Evolutionary conservation across 257 asterid species (phyloP), one percentile per base, ranked within the genome.

Genomic region (Fraxinus cuspidata): DNA sequence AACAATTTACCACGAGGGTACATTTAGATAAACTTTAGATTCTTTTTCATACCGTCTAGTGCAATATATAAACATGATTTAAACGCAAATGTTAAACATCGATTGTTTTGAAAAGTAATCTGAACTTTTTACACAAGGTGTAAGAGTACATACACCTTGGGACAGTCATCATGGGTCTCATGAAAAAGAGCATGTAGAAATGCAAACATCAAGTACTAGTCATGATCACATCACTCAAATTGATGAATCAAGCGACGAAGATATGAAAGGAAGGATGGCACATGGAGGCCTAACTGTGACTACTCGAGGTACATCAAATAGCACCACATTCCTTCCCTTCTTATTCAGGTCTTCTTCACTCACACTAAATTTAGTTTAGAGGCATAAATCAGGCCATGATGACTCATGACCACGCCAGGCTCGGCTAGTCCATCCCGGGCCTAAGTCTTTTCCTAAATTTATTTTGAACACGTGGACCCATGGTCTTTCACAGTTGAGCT

Each of bases 131-230:
- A 71, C 10, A 19, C 53, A n/a, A 86, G 88, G 83, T 75, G 78
- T 80, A 23, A 44, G 56, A 51, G 78, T 84, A 28, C 85, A 84
- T 81, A 58, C 83, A 9, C 85, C 75, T 12, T 78, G 83, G 88
- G 83, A 67, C 4, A 56, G 37, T 34, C 44, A 71, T 34, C 28
- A 27, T 0, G 69, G 38, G 38, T 35, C 38, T 35, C 7, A 35
- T 35, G 8, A 44, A 10, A 71, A 28, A n/a, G 80, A 49, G 12
- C 47, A 65, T 58, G 1, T 4, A 0, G 78, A 78, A 66, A 68
- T 27, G 47, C 79, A 77, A 68, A 23, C 60, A 12, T 70, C 76
- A 64, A 60, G 70, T 64, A 21, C 3, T 12, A 10, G 15, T 0
- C 74, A 66, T 9, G 77, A 56, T 49, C 71, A 32, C 64, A 56